Evolutionary conservation across 2,329 filamentous ascomycete species (phyloP).

Genomic region (Penicillium sp.): DNA sequence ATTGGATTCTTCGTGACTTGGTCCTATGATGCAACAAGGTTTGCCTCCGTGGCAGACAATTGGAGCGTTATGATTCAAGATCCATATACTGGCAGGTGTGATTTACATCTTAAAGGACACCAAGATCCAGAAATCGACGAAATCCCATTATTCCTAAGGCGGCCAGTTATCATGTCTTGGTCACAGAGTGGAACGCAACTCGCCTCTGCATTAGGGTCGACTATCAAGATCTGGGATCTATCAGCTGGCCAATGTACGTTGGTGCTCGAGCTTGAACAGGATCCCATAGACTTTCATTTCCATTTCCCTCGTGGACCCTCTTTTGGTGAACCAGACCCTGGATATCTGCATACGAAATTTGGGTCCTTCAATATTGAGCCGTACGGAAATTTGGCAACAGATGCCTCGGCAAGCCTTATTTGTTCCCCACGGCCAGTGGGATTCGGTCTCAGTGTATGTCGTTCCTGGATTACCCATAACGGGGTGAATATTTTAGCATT

Average conservation of each 20-base stretch:
- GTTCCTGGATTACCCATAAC: not conserved
- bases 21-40: constrained; percentile 2
- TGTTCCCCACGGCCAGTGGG: not conserved
- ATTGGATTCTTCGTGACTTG: not conserved
- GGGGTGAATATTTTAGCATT: not conserved
- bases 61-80: not conserved
- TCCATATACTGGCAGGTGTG: not conserved
- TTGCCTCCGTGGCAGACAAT: constrained; percentile 1
- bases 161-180: not conserved
- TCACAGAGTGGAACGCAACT: not conserved
- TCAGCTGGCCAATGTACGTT: not conserved
- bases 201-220: not conserved
- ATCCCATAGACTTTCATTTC: not conserved
- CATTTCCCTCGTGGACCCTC: not conserved
- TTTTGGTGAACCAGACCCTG: not conserved
- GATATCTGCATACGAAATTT: not conserved
- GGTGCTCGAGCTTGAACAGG: not conserved
- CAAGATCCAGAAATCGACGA: not conserved
- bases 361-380: not conserved
- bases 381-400: not conserved
- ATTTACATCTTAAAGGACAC: not conserved
- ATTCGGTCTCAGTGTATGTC: not conserved
- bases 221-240: not conserved
- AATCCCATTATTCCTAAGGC: not conserved
- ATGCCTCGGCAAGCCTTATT: not conserved